Percentiles rank a stretch among this genome's conserved stretches.
Evolutionary conservation across 768 basidiomycete species (phyloP).

Genomic region (Tylopilus intermedius): DNA sequence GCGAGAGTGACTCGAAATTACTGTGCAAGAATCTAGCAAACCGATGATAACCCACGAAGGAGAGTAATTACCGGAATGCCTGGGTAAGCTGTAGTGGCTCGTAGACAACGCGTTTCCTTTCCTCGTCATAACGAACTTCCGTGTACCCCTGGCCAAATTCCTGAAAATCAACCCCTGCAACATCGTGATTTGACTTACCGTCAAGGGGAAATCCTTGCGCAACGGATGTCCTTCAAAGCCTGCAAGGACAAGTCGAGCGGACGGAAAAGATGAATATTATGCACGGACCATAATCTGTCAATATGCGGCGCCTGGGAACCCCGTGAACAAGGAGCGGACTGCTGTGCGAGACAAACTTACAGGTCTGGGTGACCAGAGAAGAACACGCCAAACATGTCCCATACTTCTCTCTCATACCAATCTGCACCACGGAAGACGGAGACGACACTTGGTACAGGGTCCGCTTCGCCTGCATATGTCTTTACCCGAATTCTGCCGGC

Average conservation of each 20-base stretch:
- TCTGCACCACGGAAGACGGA: slow-evolving; percentile 87
- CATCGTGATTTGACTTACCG: slow-evolving; percentile 45
- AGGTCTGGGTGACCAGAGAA: slow-evolving; percentile 96
- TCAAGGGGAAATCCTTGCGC: slow-evolving; percentile 97
- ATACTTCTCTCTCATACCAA: slow-evolving; percentile 98
- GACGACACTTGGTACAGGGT: slow-evolving; percentile 79
- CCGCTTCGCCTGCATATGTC: slow-evolving; percentile 92
- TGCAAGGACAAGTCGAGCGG: slow-evolving; percentile 23
- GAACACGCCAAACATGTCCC: slow-evolving; percentile 97
- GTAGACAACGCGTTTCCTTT: slow-evolving; percentile 94
- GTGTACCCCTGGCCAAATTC: slow-evolving; percentile 77
- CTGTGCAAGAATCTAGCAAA: slow-evolving; percentile 35
- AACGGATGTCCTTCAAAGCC: slow-evolving; percentile 97
- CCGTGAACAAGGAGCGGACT: slow-evolving; percentile 13
- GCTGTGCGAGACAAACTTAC: slow-evolving; percentile 42
- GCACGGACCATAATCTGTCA: slow-evolving; percentile 88
- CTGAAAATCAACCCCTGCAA: background rate
- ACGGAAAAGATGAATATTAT: background rate
- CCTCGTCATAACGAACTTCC: slow-evolving; percentile 96
- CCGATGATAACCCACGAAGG: background rate
- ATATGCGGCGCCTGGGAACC: slow-evolving; percentile 74
- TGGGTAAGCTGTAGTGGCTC: slow-evolving; percentile 97
- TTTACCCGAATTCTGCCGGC: slow-evolving; percentile 91
- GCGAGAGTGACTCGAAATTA: slow-evolving; percentile 88
- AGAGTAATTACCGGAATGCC: slow-evolving; percentile 76